These are phyloP conservation scores for Yarrowia alimentaria DNA, from an alignment of 805 yeast species.

Conservation along the genomic window DNA sequence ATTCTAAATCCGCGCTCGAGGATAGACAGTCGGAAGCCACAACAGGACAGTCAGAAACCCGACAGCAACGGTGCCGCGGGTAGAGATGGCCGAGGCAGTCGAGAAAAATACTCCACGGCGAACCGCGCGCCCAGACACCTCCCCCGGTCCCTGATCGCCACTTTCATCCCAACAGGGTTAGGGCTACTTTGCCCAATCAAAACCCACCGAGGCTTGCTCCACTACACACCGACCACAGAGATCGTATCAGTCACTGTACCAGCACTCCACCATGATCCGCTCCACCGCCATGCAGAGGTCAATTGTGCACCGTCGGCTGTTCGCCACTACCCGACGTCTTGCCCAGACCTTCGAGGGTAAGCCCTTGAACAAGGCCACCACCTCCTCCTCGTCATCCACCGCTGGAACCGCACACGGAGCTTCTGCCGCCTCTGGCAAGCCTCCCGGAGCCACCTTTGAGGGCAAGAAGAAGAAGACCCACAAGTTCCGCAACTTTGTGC, in stretches of 20 bases:
- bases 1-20: no score
- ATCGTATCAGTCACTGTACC: no score
- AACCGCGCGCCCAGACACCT: neutral
- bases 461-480: constrained; percentile 33
- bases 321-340: constrained; percentile 7
- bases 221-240: no score
- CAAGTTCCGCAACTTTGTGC: constrained; percentile 38
- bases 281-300: constrained; percentile 27
- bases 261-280: constrained; percentile 26
- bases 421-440: constrained; percentile 16
- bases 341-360: no score
- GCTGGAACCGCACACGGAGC: constrained; percentile 11
- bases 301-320: constrained; percentile 24
- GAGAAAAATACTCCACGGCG: no score
- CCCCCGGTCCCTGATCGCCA: neutral
- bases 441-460: constrained; percentile 12
- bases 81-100: no score
- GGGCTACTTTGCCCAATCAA: constrained; percentile 20
- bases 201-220: constrained; percentile 24
- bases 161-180: constrained; percentile 9
- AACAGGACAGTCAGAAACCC: no score
- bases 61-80: no score
- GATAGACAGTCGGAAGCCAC: no score
- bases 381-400: neutral
- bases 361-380: constrained; percentile 17